These are phyloP conservation scores for Camellia sinensis DNA, from an alignment of 148 eudicot species.

Conservation along the genomic window DNA sequence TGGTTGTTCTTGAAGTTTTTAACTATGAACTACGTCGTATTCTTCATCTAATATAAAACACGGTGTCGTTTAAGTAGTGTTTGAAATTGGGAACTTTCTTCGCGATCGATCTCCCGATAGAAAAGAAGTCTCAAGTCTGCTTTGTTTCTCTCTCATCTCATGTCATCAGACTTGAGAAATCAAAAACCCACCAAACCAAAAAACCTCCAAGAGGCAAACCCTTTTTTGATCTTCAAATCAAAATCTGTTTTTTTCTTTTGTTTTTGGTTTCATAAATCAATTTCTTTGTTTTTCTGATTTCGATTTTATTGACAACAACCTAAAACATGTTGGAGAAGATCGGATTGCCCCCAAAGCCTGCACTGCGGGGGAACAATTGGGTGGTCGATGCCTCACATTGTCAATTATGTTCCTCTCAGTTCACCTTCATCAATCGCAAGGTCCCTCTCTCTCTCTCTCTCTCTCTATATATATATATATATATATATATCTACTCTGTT, in stretches of 20 bases:
- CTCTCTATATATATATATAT: no score
- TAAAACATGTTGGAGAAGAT: slow-evolving; percentile 62
- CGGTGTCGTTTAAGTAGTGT: no score
- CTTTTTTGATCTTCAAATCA: neutral
- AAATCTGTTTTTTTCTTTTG: neutral
- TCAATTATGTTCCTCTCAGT: slow-evolving; percentile 75
- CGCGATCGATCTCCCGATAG: no score
- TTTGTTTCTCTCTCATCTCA: no score
- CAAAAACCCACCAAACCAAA: neutral
- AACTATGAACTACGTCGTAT: no score
- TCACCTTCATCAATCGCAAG: slow-evolving; percentile 95
- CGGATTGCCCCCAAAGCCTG: slow-evolving; percentile 51
- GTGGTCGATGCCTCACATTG: slow-evolving; percentile 84
- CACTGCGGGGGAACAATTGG: slow-evolving; percentile 77
- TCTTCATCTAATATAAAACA: no score
- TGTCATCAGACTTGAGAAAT: no score
- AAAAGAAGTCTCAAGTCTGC: no score
- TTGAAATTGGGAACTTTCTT: no score
- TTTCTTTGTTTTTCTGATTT: neutral
- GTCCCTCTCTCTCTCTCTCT: slow-evolving; percentile 28
- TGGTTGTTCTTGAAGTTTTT: no score
- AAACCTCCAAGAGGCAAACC: neutral
- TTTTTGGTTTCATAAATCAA: neutral
- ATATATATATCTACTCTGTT: neutral
- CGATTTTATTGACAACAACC: neutral